Base-by-base conservation (phyloP, 768 basidiomycete genomes). In the Kwoniella dejecticola region DNA sequence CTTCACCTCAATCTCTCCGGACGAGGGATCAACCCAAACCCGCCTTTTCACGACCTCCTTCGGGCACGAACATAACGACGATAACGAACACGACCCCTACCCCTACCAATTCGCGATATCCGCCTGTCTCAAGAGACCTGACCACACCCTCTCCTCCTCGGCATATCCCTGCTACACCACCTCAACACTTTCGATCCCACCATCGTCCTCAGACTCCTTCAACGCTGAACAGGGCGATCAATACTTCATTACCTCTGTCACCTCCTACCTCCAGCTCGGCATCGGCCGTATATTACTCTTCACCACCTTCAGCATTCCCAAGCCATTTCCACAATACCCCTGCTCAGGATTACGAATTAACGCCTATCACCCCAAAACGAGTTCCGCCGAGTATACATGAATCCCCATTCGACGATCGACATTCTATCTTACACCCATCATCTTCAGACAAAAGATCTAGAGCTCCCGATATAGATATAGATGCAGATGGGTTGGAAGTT, bases 401-500 rank as follows among this genome's bases (percentile, higher is more conserved):
- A 24, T 71, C 70, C 19, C 70, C 73, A 11, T 75, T 75, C 40
- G 55, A 75, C 53, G 73, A 75, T 63, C 53, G 70, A 2, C 66
- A 75, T 52, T 75, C 73, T 4, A 63, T 74, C 44, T 17, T 47
- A 52, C 19, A 62, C 49, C 15, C 46, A 57, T 6, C 10, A 27
- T 24, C 13, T 7, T 42, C 41, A 42, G 17, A n/a, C 10, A 42
- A 11, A 49, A 30, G 19, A 19, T 27, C 12, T 3, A 4, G 17
- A 42, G 52, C 53, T 15, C 42, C 42, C 15, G 50, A 45, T 60
- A 63, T 47, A 17, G 60, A 52, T n/a, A 21, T 26, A 15, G 27
- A 46, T 19, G 23, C 48, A 23, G 36, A 57, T 50, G 26, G 33
- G n/a, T 26, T 49, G 15, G 56, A 57, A 45, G n/a, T 27, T 5